A percentile compares a stretch with the other conserved stretches of the same genome.
Conservation (phyloP, 306 rosid species). For the Acacia acuminata region DNA sequence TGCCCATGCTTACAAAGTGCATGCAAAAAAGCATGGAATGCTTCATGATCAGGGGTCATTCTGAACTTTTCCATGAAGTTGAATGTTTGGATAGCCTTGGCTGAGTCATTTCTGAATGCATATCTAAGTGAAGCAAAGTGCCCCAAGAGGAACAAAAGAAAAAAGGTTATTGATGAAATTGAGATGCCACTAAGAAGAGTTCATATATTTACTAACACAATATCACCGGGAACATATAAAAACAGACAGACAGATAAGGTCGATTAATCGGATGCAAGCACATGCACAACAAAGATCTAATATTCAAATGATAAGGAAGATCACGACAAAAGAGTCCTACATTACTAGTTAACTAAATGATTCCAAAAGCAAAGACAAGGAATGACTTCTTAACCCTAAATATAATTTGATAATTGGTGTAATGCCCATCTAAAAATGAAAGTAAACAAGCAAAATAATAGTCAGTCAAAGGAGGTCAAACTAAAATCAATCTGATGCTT, state of each 20-base stretch:
- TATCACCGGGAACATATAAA: not conserved
- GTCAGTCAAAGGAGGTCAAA: not conserved
- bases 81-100: conserved; percentile 67
- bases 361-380: conserved; percentile 8
- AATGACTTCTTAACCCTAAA: not conserved
- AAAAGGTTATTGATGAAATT: not conserved
- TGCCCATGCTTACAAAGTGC: conserved; percentile 74
- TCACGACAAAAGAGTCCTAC: not conserved
- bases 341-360: conserved; percentile 8
- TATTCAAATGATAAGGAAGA: conserved; percentile 14
- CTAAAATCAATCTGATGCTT: not conserved
- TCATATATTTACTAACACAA: conserved; percentile 3
- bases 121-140: conserved; percentile 56
- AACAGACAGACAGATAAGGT: not conserved
- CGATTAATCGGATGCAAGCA: not conserved
- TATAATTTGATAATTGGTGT: not conserved
- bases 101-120: conserved; percentile 65
- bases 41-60: conserved; percentile 73
- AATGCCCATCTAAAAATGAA: not conserved
- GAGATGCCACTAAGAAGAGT: conserved; percentile 18
- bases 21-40: conserved; percentile 55
- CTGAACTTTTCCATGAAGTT: conserved; percentile 78
- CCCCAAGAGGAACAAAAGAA: conserved; percentile 4
- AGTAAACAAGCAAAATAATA: not conserved
- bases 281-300: conserved; percentile 1